phyloP scores from a whole-genome alignment of 257 asterid species.

The Solanum phureja region DNA sequence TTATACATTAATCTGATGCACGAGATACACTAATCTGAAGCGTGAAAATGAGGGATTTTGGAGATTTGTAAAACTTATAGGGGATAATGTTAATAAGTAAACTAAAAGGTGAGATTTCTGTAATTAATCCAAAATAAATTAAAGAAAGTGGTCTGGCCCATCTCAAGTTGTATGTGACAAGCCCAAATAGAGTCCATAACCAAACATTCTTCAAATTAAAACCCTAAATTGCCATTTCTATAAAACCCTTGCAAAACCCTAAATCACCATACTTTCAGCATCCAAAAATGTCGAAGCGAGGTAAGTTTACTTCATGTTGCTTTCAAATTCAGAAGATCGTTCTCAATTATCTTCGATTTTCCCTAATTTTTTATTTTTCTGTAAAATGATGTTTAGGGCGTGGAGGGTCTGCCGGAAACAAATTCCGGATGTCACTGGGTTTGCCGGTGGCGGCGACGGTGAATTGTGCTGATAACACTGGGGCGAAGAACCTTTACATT shows the following conservation, averaged over 20 bases:
- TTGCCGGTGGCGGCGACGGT: constrained; percentile 68
- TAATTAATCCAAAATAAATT: too few species aligned
- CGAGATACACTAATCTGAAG: too few species aligned
- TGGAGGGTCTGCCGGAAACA: constrained; percentile 62
- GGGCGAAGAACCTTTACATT: constrained; percentile 46
- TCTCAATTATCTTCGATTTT: neutral
- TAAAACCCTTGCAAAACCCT: constrained; percentile 6
- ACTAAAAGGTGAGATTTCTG: rapidly evolving
- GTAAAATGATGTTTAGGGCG: constrained; percentile 26
- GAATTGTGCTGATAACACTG: constrained; percentile 50
- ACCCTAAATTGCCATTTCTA: neutral
- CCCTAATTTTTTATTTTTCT: neutral
- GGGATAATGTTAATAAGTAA: too few species aligned
- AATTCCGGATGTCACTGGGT: constrained; percentile 56
- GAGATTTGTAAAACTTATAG: too few species aligned
- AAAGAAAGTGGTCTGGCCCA: too few species aligned
- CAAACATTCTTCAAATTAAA: neutral
- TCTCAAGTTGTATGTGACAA: neutral
- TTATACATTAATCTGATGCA: too few species aligned
- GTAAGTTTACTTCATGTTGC: neutral
- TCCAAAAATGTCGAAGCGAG: constrained; percentile 44
- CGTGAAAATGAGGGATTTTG: too few species aligned
- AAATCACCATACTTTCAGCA: neutral
- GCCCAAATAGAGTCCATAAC: neutral
- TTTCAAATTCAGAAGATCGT: neutral